Evolutionary conservation across 2,329 filamentous ascomycete species (phyloP), one percentile per base, ranked within the genome.

Genomic region (Xylaria sp.): DNA sequence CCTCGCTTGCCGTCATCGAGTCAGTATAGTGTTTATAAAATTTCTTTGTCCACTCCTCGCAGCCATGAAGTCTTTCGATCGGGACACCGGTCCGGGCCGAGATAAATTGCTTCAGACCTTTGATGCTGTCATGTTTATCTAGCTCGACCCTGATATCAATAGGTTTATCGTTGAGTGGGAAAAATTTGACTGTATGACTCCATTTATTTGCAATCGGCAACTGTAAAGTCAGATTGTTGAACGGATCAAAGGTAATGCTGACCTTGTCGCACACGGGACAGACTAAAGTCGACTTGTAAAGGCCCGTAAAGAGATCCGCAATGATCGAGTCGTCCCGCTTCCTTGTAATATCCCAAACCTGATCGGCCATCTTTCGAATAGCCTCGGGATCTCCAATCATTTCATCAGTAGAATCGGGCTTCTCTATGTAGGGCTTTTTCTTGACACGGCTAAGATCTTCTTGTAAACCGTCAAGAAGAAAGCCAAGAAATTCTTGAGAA

Each of bases 171-270:
- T 91, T 89, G 1, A 96, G 82, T 1, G 94, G 94, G 69, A 93
- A 91, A 78, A 92, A 98, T 64, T 88, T 91, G 73, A 98, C 84
- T 0, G 86, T 85, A 72, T 91, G 91, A 67, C 84, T 86, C 92
- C 93, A 97, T 53, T 93, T 87, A 72, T 91, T 94, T 78, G 96
- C 92, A 63, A 97, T 89, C 0, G 96, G 96, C 40, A 99, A 84
- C 66, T 97, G 96, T 27, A 99, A 84, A 0, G 96, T 98, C 68
- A 99, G 83, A 72, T 97, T 96, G 80, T 94, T 98, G 84, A 97
- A 99, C 0, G 96, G 96, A 78, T 99, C 96, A 77, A 99, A 99
- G 0, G 96, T 98, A 75, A 99, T 97, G 87, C 94, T 98, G 81
- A 98, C 92, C 82, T 98, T 99, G 74, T 91, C 87, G 79, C 96